Evolutionary conservation across 2,329 filamentous ascomycete species (phyloP).

Genomic region (Kalmusia sp.): DNA sequence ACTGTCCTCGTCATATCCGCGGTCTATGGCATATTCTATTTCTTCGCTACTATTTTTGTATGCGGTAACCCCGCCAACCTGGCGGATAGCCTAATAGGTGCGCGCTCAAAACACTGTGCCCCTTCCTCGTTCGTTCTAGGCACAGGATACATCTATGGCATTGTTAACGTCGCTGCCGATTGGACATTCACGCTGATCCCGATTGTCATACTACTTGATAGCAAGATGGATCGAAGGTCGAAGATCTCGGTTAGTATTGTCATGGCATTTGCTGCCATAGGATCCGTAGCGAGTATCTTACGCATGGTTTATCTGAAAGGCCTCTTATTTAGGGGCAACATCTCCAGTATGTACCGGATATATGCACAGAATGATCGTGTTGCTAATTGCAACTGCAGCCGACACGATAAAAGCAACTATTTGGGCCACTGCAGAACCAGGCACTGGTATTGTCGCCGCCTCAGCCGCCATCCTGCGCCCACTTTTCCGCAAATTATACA

Average conservation of each 20-base stretch:
- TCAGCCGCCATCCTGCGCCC: constrained; percentile 57
- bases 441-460: constrained; percentile 58
- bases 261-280: constrained; percentile 51
- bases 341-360: constrained; percentile 11
- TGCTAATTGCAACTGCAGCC: constrained; percentile 24
- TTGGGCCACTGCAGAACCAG: constrained; percentile 59
- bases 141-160: constrained; percentile 40
- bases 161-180: constrained; percentile 40
- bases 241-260: constrained; percentile 56
- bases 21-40: constrained; percentile 38
- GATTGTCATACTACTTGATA: constrained; percentile 42
- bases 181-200: constrained; percentile 46
- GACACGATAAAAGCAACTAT: constrained; percentile 48
- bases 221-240: constrained; percentile 53
- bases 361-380: neutral
- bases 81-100: constrained; percentile 24
- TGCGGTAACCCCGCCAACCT: constrained; percentile 38
- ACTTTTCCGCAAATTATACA: constrained; percentile 44
- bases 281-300: constrained; percentile 39
- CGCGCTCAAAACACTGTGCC: constrained; percentile 26
- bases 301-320: constrained; percentile 42
- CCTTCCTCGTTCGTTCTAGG: constrained; percentile 28
- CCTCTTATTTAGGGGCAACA: constrained; percentile 19
- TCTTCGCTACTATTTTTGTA: constrained; percentile 36
- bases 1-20: constrained; percentile 29